Evolutionary conservation across 495 filamentous ascomycete genomes (phyloP).

Genomic region (Penicillium turbatum): DNA sequence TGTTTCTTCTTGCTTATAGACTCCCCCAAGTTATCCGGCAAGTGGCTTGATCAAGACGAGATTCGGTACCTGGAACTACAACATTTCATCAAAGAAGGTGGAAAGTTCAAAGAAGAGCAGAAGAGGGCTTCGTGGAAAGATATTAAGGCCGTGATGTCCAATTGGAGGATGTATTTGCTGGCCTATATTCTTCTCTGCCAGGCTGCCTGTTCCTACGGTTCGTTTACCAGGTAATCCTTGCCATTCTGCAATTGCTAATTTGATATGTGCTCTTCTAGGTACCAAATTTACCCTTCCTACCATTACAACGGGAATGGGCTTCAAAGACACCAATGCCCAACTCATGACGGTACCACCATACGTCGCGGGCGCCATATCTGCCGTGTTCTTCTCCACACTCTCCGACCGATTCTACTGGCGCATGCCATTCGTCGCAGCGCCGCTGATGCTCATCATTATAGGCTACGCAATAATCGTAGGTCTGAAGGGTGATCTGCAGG

Average conservation of each 20-base stretch:
- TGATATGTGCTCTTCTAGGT: slow-evolving; percentile 3
- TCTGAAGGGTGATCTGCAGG: slow-evolving; percentile 23
- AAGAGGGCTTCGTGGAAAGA: slow-evolving; percentile 19
- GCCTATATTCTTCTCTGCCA: slow-evolving; percentile 29
- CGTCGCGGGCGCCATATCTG: slow-evolving; percentile 29
- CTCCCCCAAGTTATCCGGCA: slow-evolving; percentile 15
- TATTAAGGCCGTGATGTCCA: slow-evolving; percentile 17
- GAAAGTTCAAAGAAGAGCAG: slow-evolving; percentile 20
- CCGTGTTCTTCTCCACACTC: slow-evolving; percentile 28
- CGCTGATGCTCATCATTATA: slow-evolving; percentile 23
- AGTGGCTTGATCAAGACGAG: slow-evolving; percentile 24
- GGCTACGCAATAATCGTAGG: slow-evolving; percentile 30
- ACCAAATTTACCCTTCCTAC: slow-evolving; percentile 32
- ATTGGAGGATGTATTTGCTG: slow-evolving; percentile 28
- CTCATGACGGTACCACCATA: slow-evolving; percentile 33
- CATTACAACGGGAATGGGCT: slow-evolving; percentile 30
- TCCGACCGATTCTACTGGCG: slow-evolving; percentile 38
- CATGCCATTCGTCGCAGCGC: slow-evolving; percentile 35
- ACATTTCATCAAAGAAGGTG: slow-evolving; percentile 31
- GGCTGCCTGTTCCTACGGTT: slow-evolving; percentile 27
- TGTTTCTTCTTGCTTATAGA: slow-evolving; percentile 50
- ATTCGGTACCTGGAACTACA: slow-evolving; percentile 28
- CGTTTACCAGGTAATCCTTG: neutral
- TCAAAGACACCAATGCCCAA: slow-evolving; percentile 27
- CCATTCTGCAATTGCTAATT: neutral